phyloP scores from a whole-genome alignment of 192 early-diverging fungal genomes.

The Mortierella antarctica region DNA sequence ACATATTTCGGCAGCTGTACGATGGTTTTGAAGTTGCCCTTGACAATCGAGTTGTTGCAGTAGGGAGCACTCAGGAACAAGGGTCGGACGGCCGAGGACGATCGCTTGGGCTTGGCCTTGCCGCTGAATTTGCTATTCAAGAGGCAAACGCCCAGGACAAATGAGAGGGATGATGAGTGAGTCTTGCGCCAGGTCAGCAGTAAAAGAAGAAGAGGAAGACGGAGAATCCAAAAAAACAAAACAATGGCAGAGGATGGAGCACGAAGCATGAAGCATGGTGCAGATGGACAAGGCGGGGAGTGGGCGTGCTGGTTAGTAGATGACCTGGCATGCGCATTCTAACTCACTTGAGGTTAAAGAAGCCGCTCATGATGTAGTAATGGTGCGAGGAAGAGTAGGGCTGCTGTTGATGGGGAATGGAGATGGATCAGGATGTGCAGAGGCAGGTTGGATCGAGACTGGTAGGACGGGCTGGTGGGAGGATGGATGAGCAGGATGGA shows the following conservation, averaged over 20 bases:
- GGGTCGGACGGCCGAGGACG: constrained; percentile 49
- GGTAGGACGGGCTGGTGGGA: not conserved
- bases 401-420: not conserved
- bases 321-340: not conserved
- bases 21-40: constrained; percentile 92
- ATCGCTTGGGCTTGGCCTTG: constrained; percentile 41
- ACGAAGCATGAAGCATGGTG: not conserved
- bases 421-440: not conserved
- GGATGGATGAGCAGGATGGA: not conserved
- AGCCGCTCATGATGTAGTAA: constrained; percentile 23
- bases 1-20: constrained; percentile 91
- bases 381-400: not conserved
- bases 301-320: not conserved
- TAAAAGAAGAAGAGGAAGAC: too few relatives aligned
- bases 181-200: too few relatives aligned
- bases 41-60: constrained; percentile 84
- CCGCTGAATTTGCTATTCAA: constrained; percentile 39
- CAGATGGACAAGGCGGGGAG: not conserved
- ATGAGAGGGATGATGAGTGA: too few relatives aligned
- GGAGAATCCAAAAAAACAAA: too few relatives aligned
- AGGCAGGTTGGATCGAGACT: not conserved
- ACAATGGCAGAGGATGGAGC: too few relatives aligned
- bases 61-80: constrained; percentile 73
- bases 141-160: too few relatives aligned
- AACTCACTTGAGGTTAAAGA: constrained; percentile 47